A percentile compares a stretch with the other conserved stretches of the same genome.
Evolutionary conservation across 164 flowering plant genomes (phyloP).

Genomic region (Saururus chinensis): DNA sequence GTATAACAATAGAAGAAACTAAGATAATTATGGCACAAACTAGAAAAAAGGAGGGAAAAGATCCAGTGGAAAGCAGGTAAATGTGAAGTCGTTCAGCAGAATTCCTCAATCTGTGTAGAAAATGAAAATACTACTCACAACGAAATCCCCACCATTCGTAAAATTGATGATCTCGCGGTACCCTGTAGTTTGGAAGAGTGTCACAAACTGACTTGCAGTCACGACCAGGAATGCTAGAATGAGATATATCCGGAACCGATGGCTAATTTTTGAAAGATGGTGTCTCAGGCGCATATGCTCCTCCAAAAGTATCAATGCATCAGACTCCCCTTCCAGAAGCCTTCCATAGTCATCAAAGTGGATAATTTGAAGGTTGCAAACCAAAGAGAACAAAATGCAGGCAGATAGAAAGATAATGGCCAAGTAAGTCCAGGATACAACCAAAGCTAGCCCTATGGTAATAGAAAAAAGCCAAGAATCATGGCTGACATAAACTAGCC

Average conservation of each 20-base stretch:
- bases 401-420: slow-evolving; percentile 54
- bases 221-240: slow-evolving; percentile 59
- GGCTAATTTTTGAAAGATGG: slow-evolving; percentile 86
- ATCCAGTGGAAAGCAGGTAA: no score
- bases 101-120: no score
- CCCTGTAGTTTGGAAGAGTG: slow-evolving; percentile 62
- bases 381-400: slow-evolving; percentile 58
- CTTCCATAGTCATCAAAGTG: slow-evolving; percentile 79
- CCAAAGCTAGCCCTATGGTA: slow-evolving; percentile 31
- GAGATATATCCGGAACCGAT: slow-evolving; percentile 79
- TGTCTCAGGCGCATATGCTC: slow-evolving; percentile 63
- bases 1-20: neutral
- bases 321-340: slow-evolving; percentile 59
- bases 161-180: slow-evolving; percentile 40
- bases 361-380: slow-evolving; percentile 81
- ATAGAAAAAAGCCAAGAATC: slow-evolving; percentile 52
- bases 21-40: neutral
- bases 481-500: slow-evolving; percentile 34
- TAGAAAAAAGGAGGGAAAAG: no score
- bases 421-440: slow-evolving; percentile 69
- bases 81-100: no score
- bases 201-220: slow-evolving; percentile 55
- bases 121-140: slow-evolving; percentile 12
- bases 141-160: slow-evolving; percentile 52
- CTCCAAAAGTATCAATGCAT: slow-evolving; percentile 39